phyloP scores from a whole-genome alignment of 495 filamentous ascomycete species.

The Hypoxylon intermedium region DNA sequence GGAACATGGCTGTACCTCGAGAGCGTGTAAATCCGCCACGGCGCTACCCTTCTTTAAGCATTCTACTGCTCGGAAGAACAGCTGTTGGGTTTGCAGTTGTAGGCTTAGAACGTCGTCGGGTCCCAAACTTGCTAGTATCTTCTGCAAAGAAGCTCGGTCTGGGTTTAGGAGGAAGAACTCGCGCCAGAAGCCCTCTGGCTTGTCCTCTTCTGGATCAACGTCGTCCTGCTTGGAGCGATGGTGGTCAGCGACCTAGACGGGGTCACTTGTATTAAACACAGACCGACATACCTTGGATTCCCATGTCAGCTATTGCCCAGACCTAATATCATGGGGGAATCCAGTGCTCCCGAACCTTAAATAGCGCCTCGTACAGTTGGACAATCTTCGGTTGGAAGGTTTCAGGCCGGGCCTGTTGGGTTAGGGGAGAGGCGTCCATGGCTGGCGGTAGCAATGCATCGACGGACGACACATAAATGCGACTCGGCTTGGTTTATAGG shows the following conservation, averaged over 20 bases:
- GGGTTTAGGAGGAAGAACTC: slow-evolving; percentile 92
- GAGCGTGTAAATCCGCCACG: slow-evolving; percentile 76
- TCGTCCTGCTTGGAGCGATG: slow-evolving; percentile 47
- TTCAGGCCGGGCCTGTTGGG: slow-evolving; percentile 89
- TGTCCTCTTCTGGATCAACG: slow-evolving; percentile 65
- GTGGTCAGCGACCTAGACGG: slow-evolving; percentile 15
- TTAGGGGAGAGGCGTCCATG: slow-evolving; percentile 93
- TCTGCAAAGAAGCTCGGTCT: slow-evolving; percentile 68
- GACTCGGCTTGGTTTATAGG: background rate
- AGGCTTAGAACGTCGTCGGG: slow-evolving; percentile 77
- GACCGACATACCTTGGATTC: slow-evolving; percentile 38
- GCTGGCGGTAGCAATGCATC: slow-evolving; percentile 11
- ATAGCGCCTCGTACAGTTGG: slow-evolving; percentile 83
- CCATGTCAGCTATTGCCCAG: slow-evolving; percentile 38
- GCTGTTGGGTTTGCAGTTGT: slow-evolving; percentile 75
- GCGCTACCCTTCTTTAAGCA: slow-evolving; percentile 68
- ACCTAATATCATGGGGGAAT: slow-evolving; percentile 19
- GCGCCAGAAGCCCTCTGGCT: slow-evolving; percentile 90
- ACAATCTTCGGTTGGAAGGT: slow-evolving; percentile 93
- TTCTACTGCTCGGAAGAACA: slow-evolving; percentile 76
- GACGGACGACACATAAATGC: slow-evolving; percentile 13
- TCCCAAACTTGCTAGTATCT: slow-evolving; percentile 69
- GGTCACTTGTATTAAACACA: slow-evolving; percentile 1
- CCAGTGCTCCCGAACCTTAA: slow-evolving; percentile 67
- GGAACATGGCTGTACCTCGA: slow-evolving; percentile 78